Evolutionary conservation across 2,329 filamentous ascomycete genomes (phyloP), one percentile per base, ranked within the genome.

Genomic region (Lasiodiplodia citricola): DNA sequence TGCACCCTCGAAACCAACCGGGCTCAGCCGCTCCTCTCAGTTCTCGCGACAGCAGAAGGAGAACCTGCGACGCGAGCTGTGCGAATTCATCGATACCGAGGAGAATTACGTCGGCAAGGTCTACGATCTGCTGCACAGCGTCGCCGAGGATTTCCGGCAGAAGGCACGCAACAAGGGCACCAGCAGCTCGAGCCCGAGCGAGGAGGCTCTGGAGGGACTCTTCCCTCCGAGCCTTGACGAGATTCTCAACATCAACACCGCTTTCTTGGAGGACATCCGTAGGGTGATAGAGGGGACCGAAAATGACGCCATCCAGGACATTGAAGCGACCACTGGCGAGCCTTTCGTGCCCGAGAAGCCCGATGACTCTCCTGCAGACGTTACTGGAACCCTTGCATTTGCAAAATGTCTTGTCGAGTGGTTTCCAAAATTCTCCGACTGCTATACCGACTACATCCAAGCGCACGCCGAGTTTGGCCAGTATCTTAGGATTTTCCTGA

Each of bases 71-170:
- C 91, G 94, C 80, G 95, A 97, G 79, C 90, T 99, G 85, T 90
- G 88, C 69, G 96, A 99, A 79, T 83, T 98, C 70, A 88, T 97
- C 41, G 92, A 97, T 75, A 99, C 96, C 0, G 96, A 99, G 79
- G 93, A 96, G 77, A 91, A 93, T 78, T 99, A 98, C 80, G 93
- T 99, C 52, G 86, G 87, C 74, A 97, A 98, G 79, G 82, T 99
- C 68, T 88, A 92, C 70, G 92, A 96, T 72, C 82, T 99, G 70
- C 91, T 97, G 52, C 89, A 92, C 71, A 88, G 91, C 69, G 89
- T 97, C 37, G 93, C 93, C 31, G 88, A 89, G 67, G 92, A 96
- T 70, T 94, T 96, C 74, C 89, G 92, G 38, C 83, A 90, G 63
- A 91, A 89, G 71, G 90, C 91, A 4, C 88, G 86, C 73, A 82